Evolutionary conservation across 2,329 filamentous ascomycete genomes (phyloP), one percentile per base, ranked within the genome.

Genomic region (Lachnellula cervina): DNA sequence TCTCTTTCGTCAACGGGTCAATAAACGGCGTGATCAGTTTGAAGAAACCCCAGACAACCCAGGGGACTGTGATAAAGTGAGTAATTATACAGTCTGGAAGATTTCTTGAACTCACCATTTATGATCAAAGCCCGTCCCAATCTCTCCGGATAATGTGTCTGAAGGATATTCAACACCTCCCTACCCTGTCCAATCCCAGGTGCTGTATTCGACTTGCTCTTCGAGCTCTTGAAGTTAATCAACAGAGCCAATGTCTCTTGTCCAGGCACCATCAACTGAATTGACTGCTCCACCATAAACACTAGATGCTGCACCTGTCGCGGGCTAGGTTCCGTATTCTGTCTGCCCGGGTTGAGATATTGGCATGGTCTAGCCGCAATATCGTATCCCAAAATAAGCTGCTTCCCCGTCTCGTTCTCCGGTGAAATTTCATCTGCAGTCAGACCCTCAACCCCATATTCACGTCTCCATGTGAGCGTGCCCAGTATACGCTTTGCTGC

Each of bases 321-420:
- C 38, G 91, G 89, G 59, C 85, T 88, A 55, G 85, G 81, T 64
- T 95, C 87, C 1, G 94, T 97, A 77, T 99, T 99, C 75, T 99
- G 94, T 63, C 87, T 85, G 34, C 87, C 89, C 1, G 94, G 94
- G 69, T 88, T 87, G 57, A 99, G 81, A 74, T 97, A 97, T 67
- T 94, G 83, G 71, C 92, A 97, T 2, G 92, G 90, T n/a, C 93
- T 80, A 49, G 81, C 88, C 58, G 90, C 77, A 57, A 87, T 89
- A 75, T 99, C 94, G 73, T 85, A 99, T 43, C 94, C 94, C 19
- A 94, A 73, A 56, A 96, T 80, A 56, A 96, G 80, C 72, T 97
- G 93, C 78, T 99, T 99, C 63, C 94, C 94, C 9, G 93, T 97
- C 76, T 93, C 91, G 72, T 97, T 96, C 77, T 99, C 94, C 13